Evolutionary conservation across 805 yeast genomes (phyloP).

Genomic region (Saturnispora halmiae): DNA sequence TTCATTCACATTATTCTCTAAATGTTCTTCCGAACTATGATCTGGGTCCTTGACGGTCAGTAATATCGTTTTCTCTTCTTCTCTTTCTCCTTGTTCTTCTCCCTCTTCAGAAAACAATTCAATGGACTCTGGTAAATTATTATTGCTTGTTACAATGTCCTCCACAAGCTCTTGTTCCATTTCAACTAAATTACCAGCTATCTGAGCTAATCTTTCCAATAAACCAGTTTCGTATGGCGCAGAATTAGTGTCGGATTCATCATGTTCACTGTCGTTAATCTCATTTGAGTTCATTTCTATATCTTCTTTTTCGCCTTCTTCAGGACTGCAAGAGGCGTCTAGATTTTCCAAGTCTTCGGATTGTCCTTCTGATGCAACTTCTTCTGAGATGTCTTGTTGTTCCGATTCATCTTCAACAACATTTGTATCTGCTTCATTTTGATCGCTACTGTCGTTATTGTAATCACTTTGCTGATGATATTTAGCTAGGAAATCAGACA

Average conservation of each 20-base stretch:
- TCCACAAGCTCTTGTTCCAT: slow-evolving; percentile 12
- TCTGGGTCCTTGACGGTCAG: neutral
- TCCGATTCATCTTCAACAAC: slow-evolving; percentile 12
- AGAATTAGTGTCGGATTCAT: too few relatives aligned
- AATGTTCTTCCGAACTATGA: neutral
- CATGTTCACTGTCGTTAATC: slow-evolving; percentile 3
- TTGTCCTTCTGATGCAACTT: neutral
- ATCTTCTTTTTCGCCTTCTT: neutral
- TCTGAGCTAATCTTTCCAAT: slow-evolving; percentile 10
- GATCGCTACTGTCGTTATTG: slow-evolving; percentile 1
- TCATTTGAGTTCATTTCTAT: slow-evolving; percentile 1
- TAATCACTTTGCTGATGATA: neutral
- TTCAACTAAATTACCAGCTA: slow-evolving; percentile 11
- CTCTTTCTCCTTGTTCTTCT: neutral
- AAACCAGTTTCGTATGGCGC: slow-evolving; percentile 10
- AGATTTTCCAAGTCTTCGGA: neutral
- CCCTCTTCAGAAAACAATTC: neutral
- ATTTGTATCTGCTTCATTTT: slow-evolving; percentile 9
- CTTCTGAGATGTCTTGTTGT: slow-evolving; percentile 6
- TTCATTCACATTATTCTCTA: neutral
- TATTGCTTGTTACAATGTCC: slow-evolving; percentile 1
- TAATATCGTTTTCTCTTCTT: neutral
- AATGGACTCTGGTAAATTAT: slow-evolving; percentile 3
- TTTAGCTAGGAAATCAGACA: neutral
- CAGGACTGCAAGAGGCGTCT: neutral